Conservation (phyloP, 768 basidiomycete genomes). For the Roridomyces roridus region DNA sequence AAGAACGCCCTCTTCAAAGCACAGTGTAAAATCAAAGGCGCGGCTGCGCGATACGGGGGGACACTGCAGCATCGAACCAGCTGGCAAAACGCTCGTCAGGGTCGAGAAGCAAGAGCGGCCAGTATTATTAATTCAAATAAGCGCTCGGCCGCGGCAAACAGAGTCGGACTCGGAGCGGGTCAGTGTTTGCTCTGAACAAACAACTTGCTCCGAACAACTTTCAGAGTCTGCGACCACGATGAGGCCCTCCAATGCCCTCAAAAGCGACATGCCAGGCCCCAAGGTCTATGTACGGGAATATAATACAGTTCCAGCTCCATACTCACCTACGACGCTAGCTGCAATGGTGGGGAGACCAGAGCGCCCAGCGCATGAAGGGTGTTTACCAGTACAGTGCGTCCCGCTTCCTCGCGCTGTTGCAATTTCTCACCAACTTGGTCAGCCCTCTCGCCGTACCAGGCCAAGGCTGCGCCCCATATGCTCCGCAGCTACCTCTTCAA, state of each 20-base stretch:
- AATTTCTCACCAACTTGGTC: slow-evolving; percentile 2
- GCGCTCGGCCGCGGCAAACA: no score
- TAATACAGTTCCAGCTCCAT: neutral
- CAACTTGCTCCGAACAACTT: slow-evolving; percentile 21
- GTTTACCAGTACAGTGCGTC: slow-evolving; percentile 82
- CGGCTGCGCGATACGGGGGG: slow-evolving; percentile 59
- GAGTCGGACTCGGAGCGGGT: no score
- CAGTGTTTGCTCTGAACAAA: no score
- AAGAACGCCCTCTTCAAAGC: slow-evolving; percentile 79
- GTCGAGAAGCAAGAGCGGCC: no score
- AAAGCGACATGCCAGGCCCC: slow-evolving; percentile 83
- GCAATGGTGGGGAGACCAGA: slow-evolving; percentile 89
- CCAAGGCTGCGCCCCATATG: slow-evolving; percentile 73
- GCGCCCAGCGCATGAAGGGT: slow-evolving; percentile 75
- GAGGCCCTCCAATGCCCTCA: slow-evolving; percentile 66
- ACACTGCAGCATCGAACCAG: slow-evolving; percentile 37
- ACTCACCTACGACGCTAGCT: slow-evolving; percentile 51
- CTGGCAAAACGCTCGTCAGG: neutral
- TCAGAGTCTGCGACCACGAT: no score
- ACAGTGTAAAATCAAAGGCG: slow-evolving; percentile 79
- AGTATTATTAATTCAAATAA: neutral
- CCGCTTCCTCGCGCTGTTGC: neutral
- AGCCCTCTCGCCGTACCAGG: slow-evolving; percentile 88
- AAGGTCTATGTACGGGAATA: slow-evolving; percentile 81
- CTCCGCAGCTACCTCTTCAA: slow-evolving; percentile 84